phyloP scores from a whole-genome alignment of 306 rosid species.

The Arachis stenosperma region DNA sequence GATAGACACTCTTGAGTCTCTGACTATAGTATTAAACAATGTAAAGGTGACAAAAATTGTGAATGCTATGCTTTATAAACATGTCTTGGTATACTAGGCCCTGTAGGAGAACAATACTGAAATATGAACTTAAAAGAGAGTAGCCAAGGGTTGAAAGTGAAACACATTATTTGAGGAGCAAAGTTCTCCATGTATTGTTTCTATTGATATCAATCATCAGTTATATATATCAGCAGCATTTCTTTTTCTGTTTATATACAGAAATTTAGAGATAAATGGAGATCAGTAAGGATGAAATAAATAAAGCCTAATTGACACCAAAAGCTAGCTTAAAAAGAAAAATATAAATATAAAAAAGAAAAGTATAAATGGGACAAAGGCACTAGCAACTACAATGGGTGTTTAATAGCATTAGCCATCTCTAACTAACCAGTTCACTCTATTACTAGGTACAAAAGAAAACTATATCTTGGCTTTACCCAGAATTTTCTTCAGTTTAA shows the following conservation, averaged over 20 bases:
- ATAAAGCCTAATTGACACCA: neutral
- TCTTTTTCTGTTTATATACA: slow-evolving; percentile 26
- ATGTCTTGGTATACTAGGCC: neutral
- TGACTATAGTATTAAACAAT: neutral
- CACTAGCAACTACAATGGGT: slow-evolving; percentile 25
- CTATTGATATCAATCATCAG: slow-evolving; percentile 1
- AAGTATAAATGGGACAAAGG: slow-evolving; percentile 26
- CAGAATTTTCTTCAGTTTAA: slow-evolving; percentile 26
- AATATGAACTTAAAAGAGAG: neutral
- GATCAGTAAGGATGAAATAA: slow-evolving; percentile 22
- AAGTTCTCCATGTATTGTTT: slow-evolving; percentile 16
- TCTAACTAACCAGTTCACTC: slow-evolving; percentile 20
- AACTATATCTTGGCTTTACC: slow-evolving; percentile 32
- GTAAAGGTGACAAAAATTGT: neutral
- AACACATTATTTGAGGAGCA: neutral
- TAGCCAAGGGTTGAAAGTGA: neutral
- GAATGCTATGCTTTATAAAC: neutral
- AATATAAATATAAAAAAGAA: neutral
- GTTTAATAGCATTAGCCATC: slow-evolving; percentile 21
- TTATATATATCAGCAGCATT: slow-evolving; percentile 7
- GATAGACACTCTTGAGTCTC: neutral
- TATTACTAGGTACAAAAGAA: slow-evolving; percentile 13
- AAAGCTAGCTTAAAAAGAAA: slow-evolving; percentile 16
- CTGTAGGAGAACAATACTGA: neutral
- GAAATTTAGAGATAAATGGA: slow-evolving; percentile 9